Percentiles rank a stretch among this genome's conserved stretches.
Conservation (phyloP, 139 green algal genomes). For the Eudorina sp. region DNA sequence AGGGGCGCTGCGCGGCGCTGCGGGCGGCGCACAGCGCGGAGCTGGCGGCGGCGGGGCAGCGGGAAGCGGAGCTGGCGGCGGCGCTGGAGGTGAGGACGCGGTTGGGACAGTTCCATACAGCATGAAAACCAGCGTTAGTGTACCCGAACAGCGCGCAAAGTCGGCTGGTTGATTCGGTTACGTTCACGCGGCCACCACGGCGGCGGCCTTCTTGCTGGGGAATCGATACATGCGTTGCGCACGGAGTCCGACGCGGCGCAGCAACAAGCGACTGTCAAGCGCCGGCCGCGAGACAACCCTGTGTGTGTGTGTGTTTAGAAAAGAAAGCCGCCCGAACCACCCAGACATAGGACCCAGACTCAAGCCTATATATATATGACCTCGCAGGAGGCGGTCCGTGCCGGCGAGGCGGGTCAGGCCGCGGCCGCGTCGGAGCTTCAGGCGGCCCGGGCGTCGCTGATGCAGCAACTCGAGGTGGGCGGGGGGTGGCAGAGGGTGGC, state of each 20-base stretch:
- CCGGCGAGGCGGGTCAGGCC: neutral
- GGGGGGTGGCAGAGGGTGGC: neutral
- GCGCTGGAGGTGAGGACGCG: slow-evolving; percentile 6
- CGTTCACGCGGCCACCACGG: too few species aligned
- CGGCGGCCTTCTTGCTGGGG: too few species aligned
- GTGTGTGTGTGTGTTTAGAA: too few species aligned
- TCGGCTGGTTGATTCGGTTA: neutral
- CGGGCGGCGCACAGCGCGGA: neutral
- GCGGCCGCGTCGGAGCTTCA: neutral
- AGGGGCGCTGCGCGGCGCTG: neutral
- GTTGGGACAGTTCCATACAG: neutral
- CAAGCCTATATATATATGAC: too few species aligned
- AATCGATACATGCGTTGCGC: neutral
- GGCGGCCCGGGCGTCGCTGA: neutral
- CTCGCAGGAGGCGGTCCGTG: neutral
- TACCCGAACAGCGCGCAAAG: too few species aligned
- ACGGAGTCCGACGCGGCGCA: too few species aligned
- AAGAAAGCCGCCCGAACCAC: too few species aligned
- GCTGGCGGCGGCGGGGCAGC: neutral
- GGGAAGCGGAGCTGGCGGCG: neutral
- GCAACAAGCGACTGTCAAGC: too few species aligned
- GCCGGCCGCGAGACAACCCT: too few species aligned
- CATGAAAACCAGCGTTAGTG: neutral
- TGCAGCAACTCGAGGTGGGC: slow-evolving; percentile 5
- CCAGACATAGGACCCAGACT: too few species aligned